Base-by-base conservation (phyloP, 176 grass and related monocot species). In the Panicum miliaceum region DNA sequence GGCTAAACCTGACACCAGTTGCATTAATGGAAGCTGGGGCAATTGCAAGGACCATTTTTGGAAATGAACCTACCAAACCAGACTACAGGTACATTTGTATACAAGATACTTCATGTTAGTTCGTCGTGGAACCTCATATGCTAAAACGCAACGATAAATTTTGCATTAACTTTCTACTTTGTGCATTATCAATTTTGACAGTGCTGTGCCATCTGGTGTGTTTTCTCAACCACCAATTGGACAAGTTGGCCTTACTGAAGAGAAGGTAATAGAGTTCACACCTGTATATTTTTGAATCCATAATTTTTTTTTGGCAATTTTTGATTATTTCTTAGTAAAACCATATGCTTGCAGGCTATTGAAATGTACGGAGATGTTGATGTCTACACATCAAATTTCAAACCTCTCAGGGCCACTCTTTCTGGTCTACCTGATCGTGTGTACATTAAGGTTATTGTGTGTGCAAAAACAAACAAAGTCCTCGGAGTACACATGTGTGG, bases 191-290 rank as follows among this genome's bases (percentile, higher is more conserved):
- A 35, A 52, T 84, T 88, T 67, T 88, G 56, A 88, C 79, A 97
- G 94, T 69, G 84, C 78, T n/a, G 94, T 97, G 73, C 89, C 94
- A 48, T 91, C 91, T 70, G 86, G 89, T 48, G 94, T 97, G 12
- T 97, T 97, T 78, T 91, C 89, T 12, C 91, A 97, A 59, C 94
- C 94, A 11, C 91, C 91, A 63, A 97, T 97, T 79, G 91, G 89
- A 68, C 91, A 93, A 84, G 89, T 97, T 29, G 91, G 91, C 15
- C 91, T 93, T 82, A 97, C 91, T 41, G 94, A 97, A 83, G 89
- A 93, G 75, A 75, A 90, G 91, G 91, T 93, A 46, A 81, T 51
- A 25, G 7, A 70, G 26, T 46, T 46, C 42, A 27, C 41, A 46
- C 7, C 16, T 71, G 3, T 47, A 71, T 48, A 47, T 15, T 46